A percentile compares a stretch with the other conserved stretches of the same genome.
Conservation (phyloP, 768 basidiomycete species). For the Trametes elegans region DNA sequence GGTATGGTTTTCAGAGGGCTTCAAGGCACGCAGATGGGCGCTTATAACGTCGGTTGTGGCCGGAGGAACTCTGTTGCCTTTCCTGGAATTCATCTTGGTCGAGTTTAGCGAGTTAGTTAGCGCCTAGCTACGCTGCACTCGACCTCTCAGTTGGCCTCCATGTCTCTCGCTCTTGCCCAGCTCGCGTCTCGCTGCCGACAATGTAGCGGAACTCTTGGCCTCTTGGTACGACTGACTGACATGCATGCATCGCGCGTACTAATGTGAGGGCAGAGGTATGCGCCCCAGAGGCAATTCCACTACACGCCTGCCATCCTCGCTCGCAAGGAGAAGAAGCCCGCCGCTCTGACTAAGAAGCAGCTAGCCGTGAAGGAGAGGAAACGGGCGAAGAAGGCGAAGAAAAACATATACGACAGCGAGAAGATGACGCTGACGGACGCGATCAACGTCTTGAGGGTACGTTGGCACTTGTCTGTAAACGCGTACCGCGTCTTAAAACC, state of each 20-base stretch:
- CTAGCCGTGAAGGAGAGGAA: conserved; percentile 62
- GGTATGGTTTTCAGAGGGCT: too few relatives aligned
- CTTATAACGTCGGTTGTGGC: too few relatives aligned
- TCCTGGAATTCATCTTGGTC: background rate
- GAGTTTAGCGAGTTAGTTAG: background rate
- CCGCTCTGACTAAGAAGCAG: conserved; percentile 58
- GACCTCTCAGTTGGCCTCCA: background rate
- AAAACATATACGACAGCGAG: conserved; percentile 58
- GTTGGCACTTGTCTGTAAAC: conserved; percentile 22
- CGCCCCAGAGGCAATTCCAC: conserved; percentile 47
- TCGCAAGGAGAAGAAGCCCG: conserved; percentile 49
- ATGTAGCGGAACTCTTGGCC: conserved; percentile 6
- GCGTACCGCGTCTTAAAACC: background rate
- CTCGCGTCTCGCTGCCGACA: conserved; percentile 16
- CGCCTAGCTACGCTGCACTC: background rate
- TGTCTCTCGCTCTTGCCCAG: conserved; percentile 15
- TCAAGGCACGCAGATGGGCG: too few relatives aligned
- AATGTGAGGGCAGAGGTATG: conserved; percentile 4
- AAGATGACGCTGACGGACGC: conserved; percentile 67
- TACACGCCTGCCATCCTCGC: conserved; percentile 46
- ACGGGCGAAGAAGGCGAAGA: conserved; percentile 52
- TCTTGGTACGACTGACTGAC: background rate
- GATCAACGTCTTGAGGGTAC: conserved; percentile 66
- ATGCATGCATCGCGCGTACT: background rate
- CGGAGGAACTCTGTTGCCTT: conserved; percentile 3